Evolutionary conservation across 345 rosid genomes (phyloP).

Genomic region (Mangifera indica): DNA sequence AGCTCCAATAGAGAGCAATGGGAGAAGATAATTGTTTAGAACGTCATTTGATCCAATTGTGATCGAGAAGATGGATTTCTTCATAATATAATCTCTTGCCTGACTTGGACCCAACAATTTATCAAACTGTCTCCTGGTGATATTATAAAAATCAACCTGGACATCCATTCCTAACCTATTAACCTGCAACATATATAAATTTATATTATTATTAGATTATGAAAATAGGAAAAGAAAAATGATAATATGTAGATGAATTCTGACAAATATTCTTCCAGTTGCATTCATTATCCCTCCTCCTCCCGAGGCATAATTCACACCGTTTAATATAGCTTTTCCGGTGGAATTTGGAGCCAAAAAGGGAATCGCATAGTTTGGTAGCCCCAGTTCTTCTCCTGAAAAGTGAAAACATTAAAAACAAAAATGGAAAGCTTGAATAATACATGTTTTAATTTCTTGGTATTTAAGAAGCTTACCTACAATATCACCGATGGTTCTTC

Average conservation of each 20-base stretch:
- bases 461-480: constrained; percentile 43
- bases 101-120: constrained; percentile 60
- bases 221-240: neutral
- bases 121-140: constrained; percentile 69
- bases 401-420: constrained; percentile 26
- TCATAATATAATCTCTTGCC: constrained; percentile 58
- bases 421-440: neutral
- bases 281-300: constrained; percentile 94
- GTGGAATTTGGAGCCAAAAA: constrained; percentile 72
- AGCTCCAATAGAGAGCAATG: constrained; percentile 71
- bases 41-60: constrained; percentile 90
- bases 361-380: constrained; percentile 64
- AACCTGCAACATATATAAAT: constrained; percentile 40
- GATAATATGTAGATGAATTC: neutral
- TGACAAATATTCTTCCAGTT: constrained; percentile 86
- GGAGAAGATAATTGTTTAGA: constrained; percentile 86
- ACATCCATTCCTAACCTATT: constrained; percentile 86
- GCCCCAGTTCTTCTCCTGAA: constrained; percentile 78
- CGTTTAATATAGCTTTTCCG: constrained; percentile 61
- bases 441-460: neutral
- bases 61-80: constrained; percentile 63
- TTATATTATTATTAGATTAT: neutral
- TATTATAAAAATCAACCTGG: constrained; percentile 74
- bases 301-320: constrained; percentile 93
- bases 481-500: constrained; percentile 84